Evolutionary conservation across 345 rosid genomes (phyloP), one percentile per base, ranked within the genome.

Genomic region (Erodium maritimum): DNA sequence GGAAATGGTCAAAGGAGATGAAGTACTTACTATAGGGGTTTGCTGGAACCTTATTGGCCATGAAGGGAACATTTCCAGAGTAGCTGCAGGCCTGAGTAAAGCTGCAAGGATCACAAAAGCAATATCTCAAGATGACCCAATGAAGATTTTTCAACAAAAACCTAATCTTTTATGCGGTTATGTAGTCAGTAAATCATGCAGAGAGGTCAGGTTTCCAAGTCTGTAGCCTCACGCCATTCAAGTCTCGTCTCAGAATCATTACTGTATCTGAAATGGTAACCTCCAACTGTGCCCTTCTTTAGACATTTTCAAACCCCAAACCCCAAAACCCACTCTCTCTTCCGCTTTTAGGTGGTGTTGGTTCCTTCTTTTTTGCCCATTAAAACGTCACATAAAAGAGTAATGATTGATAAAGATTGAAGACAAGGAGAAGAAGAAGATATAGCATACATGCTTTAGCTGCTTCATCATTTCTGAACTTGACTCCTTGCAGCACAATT

Each of bases 21-120:
- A 14, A 62, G 76, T 73, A 71, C 79, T 74, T 73, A 87, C 91
- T 80, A 80, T 80, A 64, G 85, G 89, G 77, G 88, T 93, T 56
- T 85, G 95, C 66, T 89, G 94, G 80, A 82, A 82, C 82, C 95
- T 93, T 57, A 93, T 89, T 81, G 99, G 96, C 97, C 97, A 87
- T 54, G 99, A 83, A 76, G 99, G 99, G 82, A 89, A 93, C 91
- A 93, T 89, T 71, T 93, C 99, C 86, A 89, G 90, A 71, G 99
- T 85, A 60, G 99, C 91, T 72, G 95, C 87, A 70, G 93, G 95
- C 74, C 83, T 82, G 63, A 79, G 80, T 64, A 85, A 85, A 83
- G 88, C 96, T 89, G 99, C 75, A 79, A 73, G 42, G 74, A 69
- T 67, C 71, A 56, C 66, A 75, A 46, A 54, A 60, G 23, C 19